Evolutionary conservation across 148 eudicot species (phyloP), one percentile per base, ranked within the genome.

Genomic region (Mesembryanthemum crystallinum): DNA sequence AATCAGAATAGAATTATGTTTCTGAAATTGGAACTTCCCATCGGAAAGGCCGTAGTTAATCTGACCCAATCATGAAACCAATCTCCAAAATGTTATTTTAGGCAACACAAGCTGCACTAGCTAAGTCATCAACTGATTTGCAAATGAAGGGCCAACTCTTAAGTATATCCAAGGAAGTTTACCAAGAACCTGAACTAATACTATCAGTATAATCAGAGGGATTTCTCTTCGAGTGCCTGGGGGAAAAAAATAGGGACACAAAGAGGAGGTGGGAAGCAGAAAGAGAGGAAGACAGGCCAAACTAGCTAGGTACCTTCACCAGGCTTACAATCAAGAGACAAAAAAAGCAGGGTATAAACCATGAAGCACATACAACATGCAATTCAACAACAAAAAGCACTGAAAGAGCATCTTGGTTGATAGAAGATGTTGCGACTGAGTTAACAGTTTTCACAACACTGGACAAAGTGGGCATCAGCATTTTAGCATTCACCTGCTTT

Each of bases 401-500:
- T 28, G 18, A 51, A 47, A 20, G 20, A 37, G 71, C 37, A 37
- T 43, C 45, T 39, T 42, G 30, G n/a, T 43, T 67, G 67, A 67
- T 30, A 60, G 30, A 29, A 24, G 20, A 60, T 12, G n/a, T 47
- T 2, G 51, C 33, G n/a, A 45, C 43, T 23, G 21, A 47, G 47
- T 6, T 43, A 25, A 51, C 29, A 61, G 25, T 62, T 62, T 29
- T 24, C 37, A 57, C 64, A 10, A 24, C 30, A 35, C 59, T 32
- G 18, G n/a, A n/a, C n/a, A 0, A 30, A 29, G 27, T 0, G 21
- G 30, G 24, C 33, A 74, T 51, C 25, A n/a, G 37, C n/a, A n/a
- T n/a, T 61, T 49, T 27, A 35, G 69, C 1, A 54, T 67, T 69
- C 62, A 92, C 98, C 98, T 95, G 96, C 64, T 90, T 86, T 76